Evolutionary conservation across 176 grass and related monocot species (phyloP), one percentile per base, ranked within the genome.

Genomic region (Oryza coarctata): DNA sequence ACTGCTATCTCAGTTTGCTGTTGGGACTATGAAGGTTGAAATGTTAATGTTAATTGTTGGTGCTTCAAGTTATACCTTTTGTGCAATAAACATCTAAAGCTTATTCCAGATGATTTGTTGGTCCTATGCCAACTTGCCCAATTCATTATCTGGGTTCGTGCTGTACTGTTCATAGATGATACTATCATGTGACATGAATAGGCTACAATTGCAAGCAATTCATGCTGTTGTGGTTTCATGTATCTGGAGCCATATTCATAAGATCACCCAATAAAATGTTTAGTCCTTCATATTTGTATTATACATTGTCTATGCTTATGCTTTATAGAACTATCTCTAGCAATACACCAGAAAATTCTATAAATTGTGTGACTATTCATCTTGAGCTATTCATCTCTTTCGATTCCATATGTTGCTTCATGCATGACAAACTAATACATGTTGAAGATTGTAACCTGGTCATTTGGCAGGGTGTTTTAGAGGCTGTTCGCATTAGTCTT

Each of bases 401-500:
- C 71, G 36, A 20, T 49, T 73, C 67, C 34, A 55, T 82, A 70
- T 76, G 43, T 80, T 72, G 50, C 52, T 44, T 29, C 22, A 65
- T 58, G 68, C 65, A 78, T 71, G 28, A 69, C 63, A 25, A 61
- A 74, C 34, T 31, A 17, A 14, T 28, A 3, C 57, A 60, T 76
- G 84, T 66, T 70, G 47, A 77, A 32, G 44, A 76, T 74, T 78
- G 34, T 84, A 76, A 86, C 78, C 60, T 82, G 78, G n/a, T 89
- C 27, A 27, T 70, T 61, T 55, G 74, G 22, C 82, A 99, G 96
- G 96, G 96, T 90, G 96, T 99, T 79, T 83, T 99, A 82, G 96
- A 99, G 89, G 93, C 96, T 39, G 96, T 99, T 81, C 89, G 96
- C 81, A 99, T 99, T 79, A 99, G 96, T 86, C 96, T 99, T 82